A percentile compares a stretch with the other conserved stretches of the same genome.
Evolutionary conservation across 2,329 filamentous ascomycete genomes (phyloP).

Genomic region (Colletotrichum liriopes): DNA sequence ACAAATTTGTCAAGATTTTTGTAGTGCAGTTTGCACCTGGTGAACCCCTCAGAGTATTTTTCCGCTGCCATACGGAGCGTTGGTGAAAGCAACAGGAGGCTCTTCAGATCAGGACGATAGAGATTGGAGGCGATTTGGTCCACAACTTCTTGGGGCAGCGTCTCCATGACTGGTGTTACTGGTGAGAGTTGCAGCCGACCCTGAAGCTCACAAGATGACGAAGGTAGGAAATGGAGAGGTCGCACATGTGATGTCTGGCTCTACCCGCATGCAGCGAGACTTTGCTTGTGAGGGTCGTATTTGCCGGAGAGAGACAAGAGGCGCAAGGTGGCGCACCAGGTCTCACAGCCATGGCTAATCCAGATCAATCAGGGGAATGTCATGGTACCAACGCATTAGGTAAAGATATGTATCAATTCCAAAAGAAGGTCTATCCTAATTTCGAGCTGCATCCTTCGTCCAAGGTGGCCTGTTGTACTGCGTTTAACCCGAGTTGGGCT

Average conservation of each 20-base stretch:
- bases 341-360: slow-evolving; percentile 3
- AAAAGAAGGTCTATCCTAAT: no score
- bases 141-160: slow-evolving; percentile 6
- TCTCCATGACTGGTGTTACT: not conserved
- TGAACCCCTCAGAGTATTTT: slow-evolving; percentile 14
- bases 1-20: slow-evolving; percentile 3
- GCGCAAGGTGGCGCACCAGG: not conserved
- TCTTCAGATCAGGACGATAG: not conserved
- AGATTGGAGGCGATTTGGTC: not conserved
- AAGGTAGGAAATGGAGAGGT: not conserved
- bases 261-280: slow-evolving; percentile 5
- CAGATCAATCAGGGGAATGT: not conserved
- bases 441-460: not conserved
- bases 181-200: not conserved
- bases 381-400: not conserved
- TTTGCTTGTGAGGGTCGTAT: not conserved
- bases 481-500: not conserved
- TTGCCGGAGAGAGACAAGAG: slow-evolving; percentile 1
- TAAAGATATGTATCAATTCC: not conserved
- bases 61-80: slow-evolving; percentile 8
- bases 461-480: not conserved
- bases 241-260: not conserved
- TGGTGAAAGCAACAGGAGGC: not conserved
- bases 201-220: not conserved
- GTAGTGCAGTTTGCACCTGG: not conserved